Evolutionary conservation across 352 stramenopile species (phyloP).

Genomic region (Thraustotheca clavata): DNA sequence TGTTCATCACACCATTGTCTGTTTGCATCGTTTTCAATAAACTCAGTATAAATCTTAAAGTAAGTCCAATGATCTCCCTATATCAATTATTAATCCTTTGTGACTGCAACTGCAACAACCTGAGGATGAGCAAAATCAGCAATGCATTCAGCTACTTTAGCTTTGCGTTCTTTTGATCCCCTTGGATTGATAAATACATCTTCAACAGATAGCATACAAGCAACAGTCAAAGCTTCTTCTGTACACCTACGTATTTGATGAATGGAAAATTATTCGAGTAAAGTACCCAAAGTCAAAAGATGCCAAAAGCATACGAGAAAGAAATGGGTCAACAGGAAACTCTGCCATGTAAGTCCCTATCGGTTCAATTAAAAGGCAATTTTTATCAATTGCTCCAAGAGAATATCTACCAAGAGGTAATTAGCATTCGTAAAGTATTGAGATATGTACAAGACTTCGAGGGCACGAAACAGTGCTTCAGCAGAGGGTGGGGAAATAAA

Average conservation of each 20-base stretch:
- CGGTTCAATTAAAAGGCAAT: slow-evolving; percentile 51
- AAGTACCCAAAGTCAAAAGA: slow-evolving; percentile 38
- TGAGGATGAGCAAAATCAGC: slow-evolving; percentile 54
- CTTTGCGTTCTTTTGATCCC: slow-evolving; percentile 54
- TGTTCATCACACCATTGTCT: slow-evolving; percentile 71
- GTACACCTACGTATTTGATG: slow-evolving; percentile 76
- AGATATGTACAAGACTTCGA: slow-evolving; percentile 47
- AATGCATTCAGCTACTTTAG: slow-evolving; percentile 58
- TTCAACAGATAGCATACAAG: slow-evolving; percentile 93
- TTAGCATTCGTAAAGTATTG: neutral
- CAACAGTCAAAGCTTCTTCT: slow-evolving; percentile 91
- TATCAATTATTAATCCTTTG: neutral
- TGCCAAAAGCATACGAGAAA: slow-evolving; percentile 61
- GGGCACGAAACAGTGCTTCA: slow-evolving; percentile 55
- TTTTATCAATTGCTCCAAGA: slow-evolving; percentile 47
- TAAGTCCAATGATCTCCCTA: slow-evolving; percentile 62
- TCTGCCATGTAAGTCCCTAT: slow-evolving; percentile 94
- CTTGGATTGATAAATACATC: slow-evolving; percentile 60
- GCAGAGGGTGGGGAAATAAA: slow-evolving; percentile 69
- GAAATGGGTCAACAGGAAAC: slow-evolving; percentile 93
- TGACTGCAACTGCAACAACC: neutral
- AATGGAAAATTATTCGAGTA: slow-evolving; percentile 23
- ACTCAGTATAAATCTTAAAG: slow-evolving; percentile 59
- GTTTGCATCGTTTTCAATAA: slow-evolving; percentile 50
- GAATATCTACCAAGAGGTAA: slow-evolving; percentile 22